Percentiles rank a stretch among this genome's conserved stretches.
Conservation (phyloP, 495 filamentous ascomycete species). For the Talaromyces stipitatus region DNA sequence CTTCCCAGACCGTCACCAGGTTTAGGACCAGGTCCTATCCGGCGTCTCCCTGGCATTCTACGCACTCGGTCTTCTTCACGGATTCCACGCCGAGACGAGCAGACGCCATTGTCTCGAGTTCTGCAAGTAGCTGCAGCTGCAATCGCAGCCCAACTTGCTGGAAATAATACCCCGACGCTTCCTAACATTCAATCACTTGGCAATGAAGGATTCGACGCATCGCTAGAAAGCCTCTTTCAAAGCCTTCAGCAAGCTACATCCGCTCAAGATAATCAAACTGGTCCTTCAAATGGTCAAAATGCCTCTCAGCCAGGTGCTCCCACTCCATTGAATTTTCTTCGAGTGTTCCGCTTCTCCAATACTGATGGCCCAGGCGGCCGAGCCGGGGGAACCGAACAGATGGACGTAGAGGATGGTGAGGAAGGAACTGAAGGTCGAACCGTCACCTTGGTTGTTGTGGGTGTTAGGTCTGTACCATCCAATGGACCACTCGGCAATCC, state of each 20-base stretch:
- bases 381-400: conserved; percentile 13
- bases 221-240: conserved; percentile 48
- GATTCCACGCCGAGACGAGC: conserved; percentile 45
- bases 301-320: conserved; percentile 12
- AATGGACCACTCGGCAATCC: conserved; percentile 37
- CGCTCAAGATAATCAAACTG: conserved; percentile 30
- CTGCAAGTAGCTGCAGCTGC: conserved; percentile 53
- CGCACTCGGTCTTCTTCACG: conserved; percentile 43
- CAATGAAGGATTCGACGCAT: conserved; percentile 49
- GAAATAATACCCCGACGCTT: conserved; percentile 42
- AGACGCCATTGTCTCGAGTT: conserved; percentile 49
- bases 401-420: conserved; percentile 36
- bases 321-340: conserved; percentile 50
- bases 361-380: conserved; percentile 20
- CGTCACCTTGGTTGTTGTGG: conserved; percentile 64
- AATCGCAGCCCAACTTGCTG: conserved; percentile 54
- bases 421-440: conserved; percentile 52
- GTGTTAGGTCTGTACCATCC: conserved; percentile 59
- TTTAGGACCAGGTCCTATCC: conserved; percentile 12
- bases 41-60: conserved; percentile 35
- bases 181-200: conserved; percentile 53
- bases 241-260: conserved; percentile 48
- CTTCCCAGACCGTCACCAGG: background rate
- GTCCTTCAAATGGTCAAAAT: conserved; percentile 15
- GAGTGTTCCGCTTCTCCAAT: conserved; percentile 55